A percentile compares a stretch with the other conserved stretches of the same genome.
Evolutionary conservation across 768 basidiomycete species (phyloP).

Genomic region (Boletus vinaceobasis): DNA sequence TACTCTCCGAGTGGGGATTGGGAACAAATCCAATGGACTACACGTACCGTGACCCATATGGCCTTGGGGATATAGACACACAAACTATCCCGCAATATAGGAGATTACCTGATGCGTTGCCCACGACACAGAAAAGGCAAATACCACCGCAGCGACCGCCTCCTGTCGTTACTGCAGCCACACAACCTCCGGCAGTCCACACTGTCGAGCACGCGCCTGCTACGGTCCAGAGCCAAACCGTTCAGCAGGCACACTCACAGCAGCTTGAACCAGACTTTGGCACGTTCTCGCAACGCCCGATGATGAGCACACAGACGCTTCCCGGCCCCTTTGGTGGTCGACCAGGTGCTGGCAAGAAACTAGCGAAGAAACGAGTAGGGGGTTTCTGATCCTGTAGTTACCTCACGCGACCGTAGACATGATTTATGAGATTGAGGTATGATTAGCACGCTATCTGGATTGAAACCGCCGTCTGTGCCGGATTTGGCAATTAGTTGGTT

Average conservation of each 20-base stretch:
- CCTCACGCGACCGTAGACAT: background rate
- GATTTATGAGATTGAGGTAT: conserved; percentile 1
- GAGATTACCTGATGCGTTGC: conserved; percentile 1
- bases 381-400: conserved; percentile 53
- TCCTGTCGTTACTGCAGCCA: conserved; percentile 32
- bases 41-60: conserved; percentile 55
- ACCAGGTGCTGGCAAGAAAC: conserved; percentile 44
- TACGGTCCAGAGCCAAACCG: conserved; percentile 4
- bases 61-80: conserved; percentile 24
- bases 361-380: conserved; percentile 63
- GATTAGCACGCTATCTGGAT: conserved; percentile 1
- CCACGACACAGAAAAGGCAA: conserved; percentile 21
- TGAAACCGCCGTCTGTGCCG: background rate
- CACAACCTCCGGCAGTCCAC: conserved; percentile 19
- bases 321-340: conserved; percentile 73
- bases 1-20: conserved; percentile 67
- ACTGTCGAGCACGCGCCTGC: conserved; percentile 1
- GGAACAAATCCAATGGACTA: conserved; percentile 51
- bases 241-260: conserved; percentile 19
- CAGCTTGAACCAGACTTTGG: conserved; percentile 7
- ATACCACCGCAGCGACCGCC: conserved; percentile 36
- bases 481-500: conserved; percentile 22
- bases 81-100: conserved; percentile 13
- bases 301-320: conserved; percentile 66
- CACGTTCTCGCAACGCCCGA: conserved; percentile 39